Evolutionary conservation across 1,284 basidiomycete genomes (phyloP).

Genomic region (Cryptococcus sp.): DNA sequence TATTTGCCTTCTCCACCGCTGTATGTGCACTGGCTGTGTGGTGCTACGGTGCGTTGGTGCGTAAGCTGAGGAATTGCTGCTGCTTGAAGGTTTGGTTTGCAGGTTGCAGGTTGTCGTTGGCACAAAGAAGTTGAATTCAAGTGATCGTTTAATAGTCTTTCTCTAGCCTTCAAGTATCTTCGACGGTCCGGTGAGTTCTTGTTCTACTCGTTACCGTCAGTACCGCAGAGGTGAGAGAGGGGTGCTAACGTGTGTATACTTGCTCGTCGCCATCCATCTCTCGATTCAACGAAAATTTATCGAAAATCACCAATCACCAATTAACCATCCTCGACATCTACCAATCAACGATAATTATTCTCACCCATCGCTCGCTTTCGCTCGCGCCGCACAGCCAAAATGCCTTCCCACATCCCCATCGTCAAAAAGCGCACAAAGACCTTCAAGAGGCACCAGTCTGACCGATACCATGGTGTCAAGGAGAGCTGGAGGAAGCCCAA

Average conservation of each 20-base stretch:
- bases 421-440: constrained; percentile 94
- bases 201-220: not conserved
- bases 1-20: no score
- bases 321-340: no score
- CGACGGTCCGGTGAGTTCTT: not conserved
- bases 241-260: not conserved
- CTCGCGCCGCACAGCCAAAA: constrained; percentile 57
- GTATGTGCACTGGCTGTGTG: no score
- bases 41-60: no score
- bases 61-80: no score
- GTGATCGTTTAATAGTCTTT: not conserved
- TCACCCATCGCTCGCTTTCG: not conserved
- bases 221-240: not conserved
- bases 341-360: not conserved
- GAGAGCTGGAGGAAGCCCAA: constrained; percentile 98
- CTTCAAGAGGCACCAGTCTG: constrained; percentile 98
- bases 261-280: not conserved
- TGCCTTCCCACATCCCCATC: constrained; percentile 82
- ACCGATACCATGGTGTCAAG: constrained; percentile 92
- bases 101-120: no score
- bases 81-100: no score
- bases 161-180: constrained; percentile 5
- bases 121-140: no score
- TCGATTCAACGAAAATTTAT: not conserved
- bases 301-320: no score